Percentiles rank a stretch among this genome's conserved stretches.
Conservation (phyloP, 2,329 filamentous ascomycete genomes). For the Pyricularia sp. region DNA sequence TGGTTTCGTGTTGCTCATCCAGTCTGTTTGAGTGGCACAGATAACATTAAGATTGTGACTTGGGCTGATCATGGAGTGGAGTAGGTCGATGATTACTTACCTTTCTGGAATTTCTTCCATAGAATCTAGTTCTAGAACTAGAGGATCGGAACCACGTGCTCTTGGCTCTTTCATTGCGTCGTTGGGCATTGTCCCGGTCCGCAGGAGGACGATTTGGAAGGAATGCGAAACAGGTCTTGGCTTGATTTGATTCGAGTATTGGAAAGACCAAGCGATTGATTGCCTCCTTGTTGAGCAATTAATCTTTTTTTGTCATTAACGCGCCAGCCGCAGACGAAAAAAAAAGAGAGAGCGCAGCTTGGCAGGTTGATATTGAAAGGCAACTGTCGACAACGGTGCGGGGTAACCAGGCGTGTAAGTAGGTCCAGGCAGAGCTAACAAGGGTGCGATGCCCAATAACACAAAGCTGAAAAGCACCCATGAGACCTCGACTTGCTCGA, state of each 20-base stretch:
- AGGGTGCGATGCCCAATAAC: neutral
- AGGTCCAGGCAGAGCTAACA: too few species aligned
- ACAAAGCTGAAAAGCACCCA: neutral
- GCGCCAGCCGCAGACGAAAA: neutral
- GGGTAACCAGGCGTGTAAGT: neutral
- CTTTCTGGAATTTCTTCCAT: conserved; percentile 4
- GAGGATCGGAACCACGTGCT: neutral
- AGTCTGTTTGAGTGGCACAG: conserved; percentile 7
- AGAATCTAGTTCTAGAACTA: too few species aligned
- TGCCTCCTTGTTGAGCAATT: too few species aligned
- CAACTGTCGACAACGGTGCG: neutral
- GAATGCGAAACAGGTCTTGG: neutral
- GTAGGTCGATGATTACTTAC: neutral
- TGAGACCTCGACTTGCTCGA: neutral
- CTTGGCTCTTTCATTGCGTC: neutral
- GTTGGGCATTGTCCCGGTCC: neutral
- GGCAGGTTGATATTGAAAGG: neutral
- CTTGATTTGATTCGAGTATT: too few species aligned
- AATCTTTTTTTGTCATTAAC: too few species aligned
- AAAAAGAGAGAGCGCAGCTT: neutral
- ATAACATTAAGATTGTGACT: neutral
- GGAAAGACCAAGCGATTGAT: too few species aligned
- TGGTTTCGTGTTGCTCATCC: conserved; percentile 11
- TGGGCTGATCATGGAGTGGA: neutral
- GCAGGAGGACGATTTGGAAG: neutral